A percentile compares a stretch with the other conserved stretches of the same genome.
phyloP scores from a whole-genome alignment of 2,329 filamentous ascomycete species.

The Aaosphaeria pasadenensis region DNA sequence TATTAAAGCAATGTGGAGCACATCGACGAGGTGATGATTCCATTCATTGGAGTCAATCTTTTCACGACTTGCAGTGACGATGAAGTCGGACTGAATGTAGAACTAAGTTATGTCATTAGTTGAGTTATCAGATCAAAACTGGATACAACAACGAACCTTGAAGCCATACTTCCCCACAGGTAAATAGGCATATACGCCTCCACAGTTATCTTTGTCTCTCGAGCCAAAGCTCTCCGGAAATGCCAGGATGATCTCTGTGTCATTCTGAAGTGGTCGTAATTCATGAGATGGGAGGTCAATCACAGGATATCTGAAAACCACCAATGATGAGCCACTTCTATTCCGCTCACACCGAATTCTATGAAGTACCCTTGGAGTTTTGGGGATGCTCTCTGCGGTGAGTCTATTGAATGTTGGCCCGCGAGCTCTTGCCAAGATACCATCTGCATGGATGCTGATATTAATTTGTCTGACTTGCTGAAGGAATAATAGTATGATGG shows the following conservation, averaged over 20 bases:
- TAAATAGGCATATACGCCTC: conserved; percentile 15
- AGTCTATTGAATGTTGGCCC: not conserved
- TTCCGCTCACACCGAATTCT: not conserved
- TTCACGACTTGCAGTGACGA: conserved; percentile 7
- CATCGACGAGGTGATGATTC: conserved; percentile 2
- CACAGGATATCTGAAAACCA: not conserved
- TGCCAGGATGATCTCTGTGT: conserved; percentile 11
- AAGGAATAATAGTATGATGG: conserved; percentile 29
- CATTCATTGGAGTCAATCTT: conserved; percentile 2
- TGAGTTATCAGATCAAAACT: not conserved
- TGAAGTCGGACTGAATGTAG: conserved; percentile 6
- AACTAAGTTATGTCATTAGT: conserved; percentile 1
- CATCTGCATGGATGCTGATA: not conserved
- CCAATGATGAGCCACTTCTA: not conserved
- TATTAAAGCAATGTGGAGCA: not conserved
- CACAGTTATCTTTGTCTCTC: conserved; percentile 1
- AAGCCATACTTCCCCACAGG: conserved; percentile 17
- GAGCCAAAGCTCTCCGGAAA: conserved; percentile 9
- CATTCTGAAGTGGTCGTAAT: conserved; percentile 3
- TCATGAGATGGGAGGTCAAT: not conserved
- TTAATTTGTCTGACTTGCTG: conserved; percentile 7
- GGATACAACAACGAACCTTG: not conserved
- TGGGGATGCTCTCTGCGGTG: not conserved
- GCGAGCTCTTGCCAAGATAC: not conserved
- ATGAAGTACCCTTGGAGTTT: not conserved